These are phyloP conservation scores for Ampelocalamus luodianensis DNA, from an alignment of 176 grass and related monocot species.

Conservation along the genomic window DNA sequence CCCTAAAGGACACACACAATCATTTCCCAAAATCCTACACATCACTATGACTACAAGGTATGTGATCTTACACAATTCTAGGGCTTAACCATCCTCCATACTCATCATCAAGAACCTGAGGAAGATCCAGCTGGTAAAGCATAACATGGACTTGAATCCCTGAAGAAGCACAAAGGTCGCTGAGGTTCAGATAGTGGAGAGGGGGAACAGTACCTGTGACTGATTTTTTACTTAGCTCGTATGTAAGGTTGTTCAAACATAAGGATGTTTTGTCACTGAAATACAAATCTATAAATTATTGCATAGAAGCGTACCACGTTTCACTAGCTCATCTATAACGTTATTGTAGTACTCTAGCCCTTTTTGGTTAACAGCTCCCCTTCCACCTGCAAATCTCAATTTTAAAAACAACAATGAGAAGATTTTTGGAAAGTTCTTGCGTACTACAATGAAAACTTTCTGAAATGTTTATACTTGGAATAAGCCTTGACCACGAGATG, in stretches of 20 bases:
- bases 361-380: conserved; percentile 67
- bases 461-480: conserved; percentile 50
- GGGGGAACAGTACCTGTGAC: neutral
- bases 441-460: neutral
- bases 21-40: too few species aligned
- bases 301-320: conserved; percentile 45
- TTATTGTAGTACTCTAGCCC: conserved; percentile 70
- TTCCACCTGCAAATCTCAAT: conserved; percentile 52
- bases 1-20: too few species aligned
- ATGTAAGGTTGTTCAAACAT: neutral
- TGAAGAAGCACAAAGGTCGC: neutral
- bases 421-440: neutral
- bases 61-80: conserved; percentile 57
- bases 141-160: conserved; percentile 73
- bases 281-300: neutral
- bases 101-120: conserved; percentile 72
- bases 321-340: conserved; percentile 64
- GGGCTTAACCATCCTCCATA: conserved; percentile 52
- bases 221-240: neutral
- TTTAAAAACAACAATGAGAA: neutral
- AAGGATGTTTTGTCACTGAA: neutral
- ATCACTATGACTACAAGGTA: neutral
- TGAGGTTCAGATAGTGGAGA: neutral
- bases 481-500: conserved; percentile 80
- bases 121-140: conserved; percentile 70